Percentiles rank a stretch among this genome's conserved stretches.
phyloP scores from a whole-genome alignment of 176 grass and related monocot species.

The sorghum (Sorghum bicolor) region Sorghum_bicolor_NCBIv3 NC_012875.2:61273001-61273500 shows the following conservation, averaged over 20 bases:
- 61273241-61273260: neutral
- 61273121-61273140: conserved; percentile 83
- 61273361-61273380: neutral
- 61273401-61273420: no score
- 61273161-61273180: neutral
- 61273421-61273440: no score
- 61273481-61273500: no score
- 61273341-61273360: neutral
- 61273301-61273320: no score
- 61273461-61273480: no score
- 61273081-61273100: conserved; percentile 75
- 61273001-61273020: conserved; percentile 96
- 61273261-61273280: conserved; percentile 22
- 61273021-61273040: conserved; percentile 79
- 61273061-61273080: conserved; percentile 79
- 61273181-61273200: no score
- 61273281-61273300: no score
- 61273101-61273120: conserved; percentile 70
- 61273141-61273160: conserved; percentile 50
- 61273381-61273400: neutral
- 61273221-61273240: neutral
- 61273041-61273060: conserved; percentile 52
- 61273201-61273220: neutral
- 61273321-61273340: no score
- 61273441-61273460: no score